Evolutionary conservation across 1,284 basidiomycete genomes (phyloP).

Genomic region (Puccinia novopanici): DNA sequence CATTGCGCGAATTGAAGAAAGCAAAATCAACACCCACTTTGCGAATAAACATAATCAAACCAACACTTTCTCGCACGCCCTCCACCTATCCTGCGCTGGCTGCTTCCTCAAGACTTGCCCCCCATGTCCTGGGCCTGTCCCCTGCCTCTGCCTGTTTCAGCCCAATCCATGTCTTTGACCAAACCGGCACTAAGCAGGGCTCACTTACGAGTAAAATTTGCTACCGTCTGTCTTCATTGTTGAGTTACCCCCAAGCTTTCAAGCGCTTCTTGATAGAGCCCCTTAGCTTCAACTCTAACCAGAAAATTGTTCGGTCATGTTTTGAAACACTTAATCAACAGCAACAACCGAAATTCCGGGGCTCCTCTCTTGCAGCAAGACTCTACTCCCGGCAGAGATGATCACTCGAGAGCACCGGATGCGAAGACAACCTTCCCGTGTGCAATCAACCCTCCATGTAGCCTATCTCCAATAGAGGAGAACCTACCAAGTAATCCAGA

Average conservation of each 20-base stretch:
- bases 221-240: constrained; percentile 27
- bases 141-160: neutral
- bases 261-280: neutral
- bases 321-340: neutral
- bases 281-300: neutral
- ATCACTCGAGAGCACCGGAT: neutral
- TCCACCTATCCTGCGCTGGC: neutral
- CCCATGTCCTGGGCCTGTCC: neutral
- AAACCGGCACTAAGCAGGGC: neutral
- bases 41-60: neutral
- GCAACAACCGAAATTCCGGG: neutral
- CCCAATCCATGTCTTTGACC: neutral
- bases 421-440: neutral
- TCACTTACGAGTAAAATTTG: constrained; percentile 20
- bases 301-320: neutral
- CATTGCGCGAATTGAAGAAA: constrained; percentile 11
- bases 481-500: neutral
- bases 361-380: neutral
- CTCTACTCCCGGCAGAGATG: neutral
- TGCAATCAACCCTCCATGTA: neutral
- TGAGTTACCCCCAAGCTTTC: neutral
- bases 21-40: constrained; percentile 22
- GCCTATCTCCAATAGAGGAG: neutral
- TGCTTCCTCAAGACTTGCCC: neutral
- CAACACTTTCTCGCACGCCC: neutral